Percentiles rank a stretch among this genome's conserved stretches.
Evolutionary conservation across 2,329 filamentous ascomycete genomes (phyloP).

Genomic region (Corniculantispora saksenae): DNA sequence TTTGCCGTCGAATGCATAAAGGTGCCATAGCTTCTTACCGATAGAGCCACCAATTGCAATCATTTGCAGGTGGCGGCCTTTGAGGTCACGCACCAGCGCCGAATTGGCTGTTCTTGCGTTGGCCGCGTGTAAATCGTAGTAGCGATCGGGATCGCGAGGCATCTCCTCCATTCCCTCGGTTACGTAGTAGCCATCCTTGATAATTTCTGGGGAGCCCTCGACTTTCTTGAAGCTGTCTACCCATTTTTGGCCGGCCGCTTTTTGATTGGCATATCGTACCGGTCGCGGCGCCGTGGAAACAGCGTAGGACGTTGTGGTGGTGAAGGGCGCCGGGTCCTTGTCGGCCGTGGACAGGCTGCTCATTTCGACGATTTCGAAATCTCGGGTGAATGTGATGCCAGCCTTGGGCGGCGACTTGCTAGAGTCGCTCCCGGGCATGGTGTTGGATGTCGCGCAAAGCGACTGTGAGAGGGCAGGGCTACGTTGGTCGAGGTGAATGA

Average conservation of each 20-base stretch:
- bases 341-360: conserved; percentile 13
- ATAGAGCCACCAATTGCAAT: conserved; percentile 18
- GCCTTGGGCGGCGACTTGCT: conserved; percentile 15
- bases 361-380: conserved; percentile 19
- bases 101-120: conserved; percentile 17
- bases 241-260: conserved; percentile 14
- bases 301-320: conserved; percentile 10
- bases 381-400: conserved; percentile 18
- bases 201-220: conserved; percentile 2
- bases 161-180: conserved; percentile 15
- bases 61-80: conserved; percentile 18
- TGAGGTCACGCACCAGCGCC: conserved; percentile 17
- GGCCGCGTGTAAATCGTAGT: conserved; percentile 14
- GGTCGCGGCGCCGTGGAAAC: conserved; percentile 15
- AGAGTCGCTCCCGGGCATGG: conserved; percentile 8
- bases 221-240: conserved; percentile 19
- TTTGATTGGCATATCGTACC: conserved; percentile 14
- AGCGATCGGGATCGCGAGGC: conserved; percentile 8
- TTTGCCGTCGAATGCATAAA: background rate
- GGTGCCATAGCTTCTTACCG: background rate
- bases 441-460: background rate
- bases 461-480: background rate
- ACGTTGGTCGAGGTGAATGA: background rate
- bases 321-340: conserved; percentile 7
- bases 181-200: conserved; percentile 17